Evolutionary conservation across 768 basidiomycete genomes (phyloP).

Genomic region (Macrolepiota dolichaula): DNA sequence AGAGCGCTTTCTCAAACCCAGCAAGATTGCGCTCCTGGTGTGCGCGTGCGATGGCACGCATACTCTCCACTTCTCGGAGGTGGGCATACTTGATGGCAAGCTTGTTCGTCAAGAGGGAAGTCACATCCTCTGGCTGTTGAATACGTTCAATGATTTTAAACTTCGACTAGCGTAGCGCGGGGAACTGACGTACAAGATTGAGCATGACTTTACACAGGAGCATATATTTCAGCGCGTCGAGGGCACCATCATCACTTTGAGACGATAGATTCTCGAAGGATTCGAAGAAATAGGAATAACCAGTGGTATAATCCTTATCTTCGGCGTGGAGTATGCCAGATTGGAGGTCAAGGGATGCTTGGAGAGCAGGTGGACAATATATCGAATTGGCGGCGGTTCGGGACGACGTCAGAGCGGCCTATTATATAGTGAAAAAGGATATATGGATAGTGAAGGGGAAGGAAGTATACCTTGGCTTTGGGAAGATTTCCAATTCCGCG

Average conservation of each 20-base stretch:
- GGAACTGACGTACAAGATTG: constrained; percentile 62
- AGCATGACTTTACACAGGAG: constrained; percentile 98
- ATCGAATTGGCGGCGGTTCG: constrained; percentile 94
- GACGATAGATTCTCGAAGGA: constrained; percentile 86
- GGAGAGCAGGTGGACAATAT: constrained; percentile 63
- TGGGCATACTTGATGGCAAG: constrained; percentile 86
- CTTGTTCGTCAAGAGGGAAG: constrained; percentile 81
- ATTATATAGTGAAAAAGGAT: constrained; percentile 17
- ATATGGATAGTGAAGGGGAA: background rate
- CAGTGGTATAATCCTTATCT: constrained; percentile 97
- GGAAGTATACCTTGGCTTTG: constrained; percentile 72
- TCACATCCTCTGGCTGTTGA: constrained; percentile 84
- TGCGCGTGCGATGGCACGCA: constrained; percentile 94
- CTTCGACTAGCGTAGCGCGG: background rate
- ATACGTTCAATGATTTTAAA: background rate
- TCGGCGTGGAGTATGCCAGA: constrained; percentile 87
- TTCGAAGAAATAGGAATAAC: constrained; percentile 96
- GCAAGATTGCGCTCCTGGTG: constrained; percentile 87
- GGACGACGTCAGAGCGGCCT: constrained; percentile 88
- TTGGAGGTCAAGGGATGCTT: constrained; percentile 49
- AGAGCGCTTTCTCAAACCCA: constrained; percentile 84
- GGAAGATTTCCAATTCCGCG: constrained; percentile 85
- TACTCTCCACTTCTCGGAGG: constrained; percentile 86
- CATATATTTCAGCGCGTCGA: constrained; percentile 96
- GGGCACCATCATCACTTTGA: constrained; percentile 73